Conservation (phyloP, 805 yeast genomes). For the Cyberlindnera maritima region DNA sequence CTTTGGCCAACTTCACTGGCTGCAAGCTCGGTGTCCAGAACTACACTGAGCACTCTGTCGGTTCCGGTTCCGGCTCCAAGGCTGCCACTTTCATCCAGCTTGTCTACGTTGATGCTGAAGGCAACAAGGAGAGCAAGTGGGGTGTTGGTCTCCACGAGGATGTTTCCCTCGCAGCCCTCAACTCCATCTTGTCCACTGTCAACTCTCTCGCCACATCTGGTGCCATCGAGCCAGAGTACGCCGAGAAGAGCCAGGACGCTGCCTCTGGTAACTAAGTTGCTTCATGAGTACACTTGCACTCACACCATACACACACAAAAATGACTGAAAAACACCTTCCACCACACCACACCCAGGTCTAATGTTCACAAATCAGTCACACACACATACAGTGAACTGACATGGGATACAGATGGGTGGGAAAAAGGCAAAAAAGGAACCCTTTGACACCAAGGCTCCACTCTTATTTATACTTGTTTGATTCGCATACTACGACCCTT, state of each 20-base stretch:
- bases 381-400: too few species aligned
- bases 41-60: conserved; percentile 72
- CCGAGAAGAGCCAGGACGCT: conserved; percentile 12
- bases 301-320: background rate
- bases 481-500: too few species aligned
- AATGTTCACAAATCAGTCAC: too few species aligned
- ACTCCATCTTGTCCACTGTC: conserved; percentile 62
- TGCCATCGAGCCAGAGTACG: conserved; percentile 19
- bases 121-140: conserved; percentile 54
- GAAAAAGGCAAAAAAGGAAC: too few species aligned
- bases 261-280: conserved; percentile 12
- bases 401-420: too few species aligned
- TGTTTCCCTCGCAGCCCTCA: conserved; percentile 80
- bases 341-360: too few species aligned
- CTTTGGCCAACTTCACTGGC: conserved; percentile 51
- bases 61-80: conserved; percentile 65
- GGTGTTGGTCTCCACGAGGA: conserved; percentile 93
- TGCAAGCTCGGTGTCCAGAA: conserved; percentile 58
- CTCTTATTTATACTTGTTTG: too few species aligned
- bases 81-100: conserved; percentile 75
- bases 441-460: too few species aligned
- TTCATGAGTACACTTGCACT: too few species aligned
- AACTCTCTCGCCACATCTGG: conserved; percentile 37
- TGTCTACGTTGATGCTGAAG: conserved; percentile 43
- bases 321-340: too few species aligned